Conservation (phyloP, 164 flowering plant species). For the Macadamia integrifolia region DNA sequence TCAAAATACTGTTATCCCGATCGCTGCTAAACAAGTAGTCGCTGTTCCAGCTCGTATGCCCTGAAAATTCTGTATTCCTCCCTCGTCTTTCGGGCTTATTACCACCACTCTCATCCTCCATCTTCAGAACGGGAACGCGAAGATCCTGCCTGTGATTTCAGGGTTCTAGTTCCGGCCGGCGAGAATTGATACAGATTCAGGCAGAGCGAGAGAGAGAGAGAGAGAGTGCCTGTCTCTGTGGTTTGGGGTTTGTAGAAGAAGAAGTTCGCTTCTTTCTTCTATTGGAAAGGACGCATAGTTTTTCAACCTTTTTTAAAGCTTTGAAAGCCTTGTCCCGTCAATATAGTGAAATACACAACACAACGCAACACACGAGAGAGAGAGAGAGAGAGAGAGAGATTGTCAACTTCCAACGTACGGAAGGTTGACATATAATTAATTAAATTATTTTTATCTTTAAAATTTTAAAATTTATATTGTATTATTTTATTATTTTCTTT, state of each 20-base stretch:
- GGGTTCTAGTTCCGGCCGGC: too few relatives aligned
- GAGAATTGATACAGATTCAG: background rate
- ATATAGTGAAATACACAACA: background rate
- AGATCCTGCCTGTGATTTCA: too few relatives aligned
- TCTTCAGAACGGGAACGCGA: background rate
- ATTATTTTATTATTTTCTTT: too few relatives aligned
- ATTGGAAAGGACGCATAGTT: constrained; percentile 24
- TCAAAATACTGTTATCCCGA: constrained; percentile 32
- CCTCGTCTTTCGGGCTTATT: too few relatives aligned
- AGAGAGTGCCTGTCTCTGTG: background rate
- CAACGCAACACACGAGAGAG: background rate
- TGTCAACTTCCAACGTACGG: constrained; percentile 25
- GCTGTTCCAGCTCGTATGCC: constrained; percentile 34
- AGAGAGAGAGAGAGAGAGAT: background rate
- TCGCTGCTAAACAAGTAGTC: constrained; percentile 29
- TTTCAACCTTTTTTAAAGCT: constrained; percentile 12
- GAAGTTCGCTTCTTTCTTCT: background rate
- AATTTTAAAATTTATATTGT: too few relatives aligned
- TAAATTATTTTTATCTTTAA: too few relatives aligned
- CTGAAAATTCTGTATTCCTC: constrained; percentile 8
- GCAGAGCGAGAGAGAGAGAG: background rate
- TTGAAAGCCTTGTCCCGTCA: constrained; percentile 19
- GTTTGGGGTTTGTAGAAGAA: constrained; percentile 13
- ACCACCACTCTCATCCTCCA: constrained; percentile 19
- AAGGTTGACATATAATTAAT: too few relatives aligned